Conservation (phyloP, 176 grass and related monocot genomes). For the Zea mays region Zm-B73-REFERENCE-NAM-5.0 NC_050101.1:137737001-137737500, state of each 20-base stretch:
- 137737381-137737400: not conserved
- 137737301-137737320: not conserved
- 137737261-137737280: not conserved
- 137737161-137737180: constrained; percentile 98
- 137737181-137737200: constrained; percentile 20
- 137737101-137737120: constrained; percentile 98
- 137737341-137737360: constrained; percentile 4
- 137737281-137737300: not conserved
- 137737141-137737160: constrained; percentile 96
- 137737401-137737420: not conserved
- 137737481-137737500: not conserved
- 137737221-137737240: constrained; percentile 10
- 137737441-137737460: not conserved
- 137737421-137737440: not conserved
- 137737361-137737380: constrained; percentile 14
- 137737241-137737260: constrained; percentile 11
- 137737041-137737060: constrained; percentile 87
- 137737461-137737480: not conserved
- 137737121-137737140: constrained; percentile 99
- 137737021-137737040: constrained; percentile 90
- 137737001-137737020: constrained; percentile 74
- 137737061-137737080: constrained; percentile 51
- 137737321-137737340: constrained; percentile 10
- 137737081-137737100: constrained; percentile 80
- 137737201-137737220: constrained; percentile 1